These are phyloP conservation scores for Aspergillus hortae DNA, from an alignment of 2,329 filamentous ascomycete genomes.

Conservation along the genomic window DNA sequence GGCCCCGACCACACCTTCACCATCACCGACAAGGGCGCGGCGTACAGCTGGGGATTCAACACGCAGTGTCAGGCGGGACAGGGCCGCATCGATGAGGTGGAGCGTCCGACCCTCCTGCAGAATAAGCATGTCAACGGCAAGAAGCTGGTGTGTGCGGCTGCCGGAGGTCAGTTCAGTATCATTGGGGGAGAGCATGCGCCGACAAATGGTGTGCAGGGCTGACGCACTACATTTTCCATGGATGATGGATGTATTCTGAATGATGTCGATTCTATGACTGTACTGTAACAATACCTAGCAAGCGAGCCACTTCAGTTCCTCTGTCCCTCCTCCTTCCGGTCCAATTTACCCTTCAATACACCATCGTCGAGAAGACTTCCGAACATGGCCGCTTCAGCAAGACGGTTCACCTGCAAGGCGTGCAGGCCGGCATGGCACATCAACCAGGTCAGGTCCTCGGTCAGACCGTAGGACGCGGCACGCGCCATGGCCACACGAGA, in stretches of 20 bases:
- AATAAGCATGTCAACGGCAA: conserved; percentile 70
- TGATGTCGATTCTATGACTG: not conserved
- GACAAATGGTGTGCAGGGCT: conserved; percentile 1
- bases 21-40: conserved; percentile 60
- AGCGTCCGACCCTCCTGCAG: conserved; percentile 62
- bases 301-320: no score
- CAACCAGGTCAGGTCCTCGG: not conserved
- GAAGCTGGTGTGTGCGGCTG: conserved; percentile 66
- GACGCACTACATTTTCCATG: not conserved
- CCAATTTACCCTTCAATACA: not conserved
- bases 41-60: conserved; percentile 78
- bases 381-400: conserved; percentile 1
- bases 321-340: not conserved
- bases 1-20: conserved; percentile 67
- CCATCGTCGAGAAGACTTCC: conserved; percentile 4
- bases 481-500: not conserved
- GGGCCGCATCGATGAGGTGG: conserved; percentile 51
- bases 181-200: conserved; percentile 15
- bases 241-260: no score
- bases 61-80: conserved; percentile 70
- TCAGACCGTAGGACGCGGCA: not conserved
- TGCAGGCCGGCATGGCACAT: not conserved
- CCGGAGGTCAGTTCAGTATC: conserved; percentile 65
- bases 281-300: not conserved
- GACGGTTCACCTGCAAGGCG: conserved; percentile 1